phyloP scores from a whole-genome alignment of 2,329 filamentous ascomycete genomes.

The Talaromyces sp. region DNA sequence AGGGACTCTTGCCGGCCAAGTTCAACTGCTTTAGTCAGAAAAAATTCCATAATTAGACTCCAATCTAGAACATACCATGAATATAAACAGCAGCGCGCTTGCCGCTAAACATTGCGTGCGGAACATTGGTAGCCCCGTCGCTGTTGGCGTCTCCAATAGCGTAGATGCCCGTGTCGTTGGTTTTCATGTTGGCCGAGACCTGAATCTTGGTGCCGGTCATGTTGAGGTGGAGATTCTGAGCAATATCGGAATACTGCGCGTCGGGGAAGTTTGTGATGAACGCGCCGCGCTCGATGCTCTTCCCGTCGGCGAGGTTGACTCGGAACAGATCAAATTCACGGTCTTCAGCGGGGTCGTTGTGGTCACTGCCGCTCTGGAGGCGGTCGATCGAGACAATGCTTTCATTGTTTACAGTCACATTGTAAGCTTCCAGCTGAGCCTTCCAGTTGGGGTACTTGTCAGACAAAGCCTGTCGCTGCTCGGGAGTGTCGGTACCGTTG shows the following conservation, averaged over 20 bases:
- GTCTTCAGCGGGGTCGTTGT: conserved; percentile 23
- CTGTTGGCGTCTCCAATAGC: conserved; percentile 58
- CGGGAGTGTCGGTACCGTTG: conserved; percentile 54
- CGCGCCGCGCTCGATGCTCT: conserved; percentile 43
- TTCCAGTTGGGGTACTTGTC: conserved; percentile 44
- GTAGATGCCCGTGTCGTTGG: conserved; percentile 52
- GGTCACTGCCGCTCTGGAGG: conserved; percentile 29
- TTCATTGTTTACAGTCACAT: conserved; percentile 53
- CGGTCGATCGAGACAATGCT: conserved; percentile 48
- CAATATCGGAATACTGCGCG: conserved; percentile 46
- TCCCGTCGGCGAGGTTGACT: conserved; percentile 48
- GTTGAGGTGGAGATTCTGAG: conserved; percentile 43
- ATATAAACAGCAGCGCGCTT: conserved; percentile 55
- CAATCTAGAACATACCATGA: conserved; percentile 44
- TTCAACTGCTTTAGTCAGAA: conserved; percentile 21
- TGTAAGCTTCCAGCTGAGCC: conserved; percentile 46
- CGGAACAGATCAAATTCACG: conserved; percentile 53
- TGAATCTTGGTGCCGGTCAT: conserved; percentile 43
- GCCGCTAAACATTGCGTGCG: conserved; percentile 56
- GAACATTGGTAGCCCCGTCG: conserved; percentile 57
- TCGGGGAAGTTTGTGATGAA: conserved; percentile 49
- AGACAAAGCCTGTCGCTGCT: conserved; percentile 35
- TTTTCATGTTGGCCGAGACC: conserved; percentile 43
- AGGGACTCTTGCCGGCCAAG: conserved; percentile 27
- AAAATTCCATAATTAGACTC: not conserved